Evolutionary conservation across 2,329 filamentous ascomycete genomes (phyloP), one percentile per base, ranked within the genome.

Genomic region (Reticulascus tulasneorum): DNA sequence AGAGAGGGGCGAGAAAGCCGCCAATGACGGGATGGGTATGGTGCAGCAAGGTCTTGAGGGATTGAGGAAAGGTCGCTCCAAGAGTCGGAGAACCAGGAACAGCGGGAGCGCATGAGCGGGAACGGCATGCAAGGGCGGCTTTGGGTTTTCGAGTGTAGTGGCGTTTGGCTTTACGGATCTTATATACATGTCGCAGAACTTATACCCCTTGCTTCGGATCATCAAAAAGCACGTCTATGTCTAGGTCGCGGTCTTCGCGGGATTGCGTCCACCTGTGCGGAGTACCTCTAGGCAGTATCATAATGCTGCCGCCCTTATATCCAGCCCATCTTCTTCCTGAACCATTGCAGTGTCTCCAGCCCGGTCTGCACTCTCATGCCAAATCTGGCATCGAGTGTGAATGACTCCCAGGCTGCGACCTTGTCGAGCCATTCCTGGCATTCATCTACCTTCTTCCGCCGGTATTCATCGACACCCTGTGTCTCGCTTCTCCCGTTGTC

Each of bases 321-420:
- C 37, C 40, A 40, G 6, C 52, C 56, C 54, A 64, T 67, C 54
- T 66, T 71, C 39, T 47, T 58, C 33, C 55, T 54, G 33, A 71
- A 66, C 76, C 76, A 79, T 27, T 60, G 68, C 32, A 88, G 54
- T 12, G 81, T 86, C 50, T 83, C 77, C 49, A 82, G 60, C 2
- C 76, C 84, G 5, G 81, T 83, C 51, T 82, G 79, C 35, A 87
- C 74, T 40, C 84, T 79, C 72, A 90, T 74, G 4, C 84, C 83
- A 33, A 90, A 73, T 47, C 86, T 72, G 13, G 81, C 79, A 60
- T 94, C 86, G 33, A 93, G 66, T 41, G 85, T 73, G 54, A 81
- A 93, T 1, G 60, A 55, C 50, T 87, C 84, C 84, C 84, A 90
- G 31, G 64, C 74, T 33, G 79, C 75, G 20, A 81, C 79, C 52